Conservation (phyloP, 1,139 yeast genomes). For the Hemisphaericaspora xylofermentans region DNA sequence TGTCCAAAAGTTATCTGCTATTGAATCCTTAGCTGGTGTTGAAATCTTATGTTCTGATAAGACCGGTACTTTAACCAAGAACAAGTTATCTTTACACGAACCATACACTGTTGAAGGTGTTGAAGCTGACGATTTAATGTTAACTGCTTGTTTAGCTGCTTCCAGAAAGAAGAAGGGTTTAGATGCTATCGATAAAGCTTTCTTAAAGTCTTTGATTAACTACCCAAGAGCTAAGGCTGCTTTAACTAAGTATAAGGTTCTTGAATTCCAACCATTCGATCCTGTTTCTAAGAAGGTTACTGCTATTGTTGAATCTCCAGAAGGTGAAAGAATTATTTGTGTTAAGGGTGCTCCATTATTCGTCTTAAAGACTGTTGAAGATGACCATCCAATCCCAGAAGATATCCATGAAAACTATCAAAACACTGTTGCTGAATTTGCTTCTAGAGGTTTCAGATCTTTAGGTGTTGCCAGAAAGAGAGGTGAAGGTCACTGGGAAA, state of each 20-base stretch:
- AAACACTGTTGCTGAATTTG: constrained; percentile 96
- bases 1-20: constrained; percentile 97
- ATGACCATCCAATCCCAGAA: constrained; percentile 95
- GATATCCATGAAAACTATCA: constrained; percentile 93
- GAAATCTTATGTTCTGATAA: constrained; percentile 98
- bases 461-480: constrained; percentile 99
- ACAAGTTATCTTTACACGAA: constrained; percentile 93
- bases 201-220: constrained; percentile 81
- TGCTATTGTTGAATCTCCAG: constrained; percentile 92
- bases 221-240: constrained; percentile 96
- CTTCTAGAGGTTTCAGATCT: constrained; percentile 98
- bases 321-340: constrained; percentile 94
- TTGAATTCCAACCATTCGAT: constrained; percentile 96
- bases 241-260: constrained; percentile 90
- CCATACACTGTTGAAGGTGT: constrained; percentile 99
- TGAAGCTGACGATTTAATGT: constrained; percentile 94
- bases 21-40: constrained; percentile 98
- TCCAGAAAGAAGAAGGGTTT: constrained; percentile 98
- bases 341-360: constrained; percentile 98
- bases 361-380: constrained; percentile 93
- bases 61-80: constrained; percentile 99
- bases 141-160: constrained; percentile 98
- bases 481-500: constrained; percentile 99
- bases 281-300: constrained; percentile 97
- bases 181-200: constrained; percentile 97